A percentile compares a stretch with the other conserved stretches of the same genome.
These are phyloP conservation scores for Penicillium thymicola DNA, from an alignment of 2,329 filamentous ascomycete species.

Conservation along the genomic window DNA sequence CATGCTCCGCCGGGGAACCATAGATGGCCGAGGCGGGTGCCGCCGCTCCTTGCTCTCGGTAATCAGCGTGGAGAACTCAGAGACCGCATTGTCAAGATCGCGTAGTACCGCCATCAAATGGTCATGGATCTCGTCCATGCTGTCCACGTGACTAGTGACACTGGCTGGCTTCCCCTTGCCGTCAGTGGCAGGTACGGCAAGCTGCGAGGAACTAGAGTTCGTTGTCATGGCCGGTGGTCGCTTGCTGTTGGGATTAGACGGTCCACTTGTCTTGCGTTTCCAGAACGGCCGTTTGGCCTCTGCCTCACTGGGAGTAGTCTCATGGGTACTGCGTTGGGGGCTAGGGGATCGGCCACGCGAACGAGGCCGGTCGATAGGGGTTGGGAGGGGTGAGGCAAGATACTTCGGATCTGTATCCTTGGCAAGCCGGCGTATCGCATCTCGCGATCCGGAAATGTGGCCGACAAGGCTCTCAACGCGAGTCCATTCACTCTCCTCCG, in stretches of 20 bases:
- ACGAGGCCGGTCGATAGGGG: constrained; percentile 19
- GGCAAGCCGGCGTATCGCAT: constrained; percentile 80
- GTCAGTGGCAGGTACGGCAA: constrained; percentile 47
- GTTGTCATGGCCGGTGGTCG: constrained; percentile 43
- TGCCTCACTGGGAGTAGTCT: constrained; percentile 29
- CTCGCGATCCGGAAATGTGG: constrained; percentile 79
- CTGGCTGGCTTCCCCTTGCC: constrained; percentile 36
- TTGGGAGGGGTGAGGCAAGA: constrained; percentile 21
- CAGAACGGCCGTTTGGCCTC: constrained; percentile 76
- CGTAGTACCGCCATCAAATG: constrained; percentile 78
- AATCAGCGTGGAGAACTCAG: constrained; percentile 76
- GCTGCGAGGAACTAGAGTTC: constrained; percentile 49
- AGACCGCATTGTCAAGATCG: constrained; percentile 79
- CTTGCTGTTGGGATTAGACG: constrained; percentile 39
- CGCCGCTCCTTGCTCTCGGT: constrained; percentile 76
- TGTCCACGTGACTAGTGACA: constrained; percentile 39
- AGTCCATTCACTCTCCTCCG: constrained; percentile 81
- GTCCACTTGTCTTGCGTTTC: constrained; percentile 76
- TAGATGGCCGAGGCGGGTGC: constrained; percentile 52
- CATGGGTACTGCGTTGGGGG: constrained; percentile 30
- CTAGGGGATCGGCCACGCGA: constrained; percentile 35
- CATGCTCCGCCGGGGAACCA: constrained; percentile 63
- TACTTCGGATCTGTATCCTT: constrained; percentile 75
- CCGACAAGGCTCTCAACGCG: constrained; percentile 82
- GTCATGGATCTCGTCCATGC: constrained; percentile 69